Conservation (phyloP, 176 grass and related monocot species). For the Poa annua region DNA sequence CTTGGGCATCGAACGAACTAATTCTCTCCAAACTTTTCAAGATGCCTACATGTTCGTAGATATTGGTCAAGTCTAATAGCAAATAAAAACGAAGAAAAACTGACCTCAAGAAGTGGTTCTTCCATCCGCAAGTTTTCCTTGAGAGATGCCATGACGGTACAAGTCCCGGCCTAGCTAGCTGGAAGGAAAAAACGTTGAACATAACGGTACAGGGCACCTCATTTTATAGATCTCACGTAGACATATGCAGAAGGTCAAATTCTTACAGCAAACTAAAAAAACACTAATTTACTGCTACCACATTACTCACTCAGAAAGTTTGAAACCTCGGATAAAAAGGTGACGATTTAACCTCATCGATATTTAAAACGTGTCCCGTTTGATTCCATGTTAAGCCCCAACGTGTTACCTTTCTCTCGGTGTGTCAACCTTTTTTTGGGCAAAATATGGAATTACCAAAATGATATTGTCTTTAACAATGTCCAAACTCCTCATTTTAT, state of each 20-base stretch:
- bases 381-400: neutral
- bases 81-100: neutral
- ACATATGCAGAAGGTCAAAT: neutral
- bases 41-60: neutral
- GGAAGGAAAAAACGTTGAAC: neutral
- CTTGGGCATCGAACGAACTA: neutral
- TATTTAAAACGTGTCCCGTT: neutral
- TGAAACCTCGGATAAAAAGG: neutral
- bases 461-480: too few species aligned
- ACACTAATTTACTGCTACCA: neutral
- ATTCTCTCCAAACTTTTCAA: neutral
- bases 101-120: slow-evolving; percentile 48
- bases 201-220: neutral
- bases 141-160: slow-evolving; percentile 15
- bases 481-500: too few species aligned
- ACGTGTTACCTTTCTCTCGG: too few species aligned
- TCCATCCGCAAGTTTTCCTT: slow-evolving; percentile 13
- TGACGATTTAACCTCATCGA: neutral
- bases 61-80: neutral
- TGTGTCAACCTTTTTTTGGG: too few species aligned
- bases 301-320: neutral
- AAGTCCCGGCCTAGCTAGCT: neutral
- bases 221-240: slow-evolving; percentile 30
- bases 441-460: too few species aligned
- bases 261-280: neutral